phyloP scores from a whole-genome alignment of 148 eudicot species.

The Arctostaphylos glauca region DNA sequence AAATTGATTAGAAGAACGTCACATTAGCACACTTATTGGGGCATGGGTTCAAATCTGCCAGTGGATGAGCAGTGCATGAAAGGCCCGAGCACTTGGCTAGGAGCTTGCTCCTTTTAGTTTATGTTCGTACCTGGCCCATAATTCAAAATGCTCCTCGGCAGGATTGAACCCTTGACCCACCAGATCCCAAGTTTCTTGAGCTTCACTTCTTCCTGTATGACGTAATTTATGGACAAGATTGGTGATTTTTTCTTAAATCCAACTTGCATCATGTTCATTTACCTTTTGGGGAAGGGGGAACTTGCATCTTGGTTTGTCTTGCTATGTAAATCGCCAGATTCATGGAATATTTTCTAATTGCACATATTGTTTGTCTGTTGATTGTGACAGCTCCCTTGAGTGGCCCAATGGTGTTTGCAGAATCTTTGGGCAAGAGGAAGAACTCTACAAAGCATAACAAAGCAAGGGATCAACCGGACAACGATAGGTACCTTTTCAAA shows the following conservation, averaged over 20 bases:
- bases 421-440: slow-evolving; percentile 61
- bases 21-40: not conserved
- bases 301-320: slow-evolving; percentile 1
- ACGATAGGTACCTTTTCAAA: slow-evolving; percentile 71
- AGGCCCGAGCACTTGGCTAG: not conserved
- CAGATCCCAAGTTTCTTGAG: not conserved
- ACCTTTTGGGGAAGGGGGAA: slow-evolving; percentile 3
- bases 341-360: not conserved
- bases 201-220: not conserved
- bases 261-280: not conserved
- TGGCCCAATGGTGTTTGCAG: slow-evolving; percentile 76
- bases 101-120: not conserved
- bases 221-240: not conserved
- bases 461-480: slow-evolving; percentile 52
- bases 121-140: not conserved
- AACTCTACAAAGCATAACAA: slow-evolving; percentile 45
- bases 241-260: not conserved
- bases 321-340: not conserved
- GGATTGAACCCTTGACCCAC: not conserved
- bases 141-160: not conserved
- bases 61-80: not conserved
- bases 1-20: not conserved
- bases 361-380: slow-evolving; percentile 18
- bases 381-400: slow-evolving; percentile 68
- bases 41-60: not conserved